These are phyloP conservation scores for Chlamydomonas sp. DNA, from an alignment of 139 green algal genomes.

Conservation along the genomic window DNA sequence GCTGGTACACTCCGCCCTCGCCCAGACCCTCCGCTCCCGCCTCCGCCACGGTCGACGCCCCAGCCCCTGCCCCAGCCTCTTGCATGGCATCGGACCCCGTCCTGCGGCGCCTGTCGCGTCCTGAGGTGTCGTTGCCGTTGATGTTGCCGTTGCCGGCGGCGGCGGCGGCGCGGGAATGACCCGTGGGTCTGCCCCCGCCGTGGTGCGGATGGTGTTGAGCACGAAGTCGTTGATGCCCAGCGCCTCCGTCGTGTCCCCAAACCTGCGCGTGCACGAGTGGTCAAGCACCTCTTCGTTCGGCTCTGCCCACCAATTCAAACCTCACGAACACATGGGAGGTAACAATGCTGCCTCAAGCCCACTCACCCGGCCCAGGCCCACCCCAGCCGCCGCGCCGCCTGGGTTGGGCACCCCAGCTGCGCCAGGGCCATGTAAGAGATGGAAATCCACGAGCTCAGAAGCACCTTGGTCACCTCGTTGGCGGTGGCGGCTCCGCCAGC, in stretches of 20 bases:
- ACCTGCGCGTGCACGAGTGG: neutral
- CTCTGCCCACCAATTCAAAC: neutral
- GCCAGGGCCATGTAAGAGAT: slow-evolving; percentile 72
- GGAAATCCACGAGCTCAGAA: slow-evolving; percentile 65
- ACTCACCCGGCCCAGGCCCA: slow-evolving; percentile 37
- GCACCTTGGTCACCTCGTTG: slow-evolving; percentile 43
- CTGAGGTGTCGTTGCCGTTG: neutral
- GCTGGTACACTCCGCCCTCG: neutral
- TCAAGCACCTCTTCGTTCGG: neutral
- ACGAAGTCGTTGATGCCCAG: slow-evolving; percentile 50
- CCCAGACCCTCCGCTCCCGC: neutral
- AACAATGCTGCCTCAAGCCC: neutral
- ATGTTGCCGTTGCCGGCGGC: too few relatives aligned
- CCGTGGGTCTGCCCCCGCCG: slow-evolving; percentile 14
- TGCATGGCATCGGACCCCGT: neutral
- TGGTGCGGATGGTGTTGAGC: slow-evolving; percentile 31
- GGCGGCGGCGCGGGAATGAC: too few relatives aligned
- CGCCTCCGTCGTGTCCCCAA: slow-evolving; percentile 42
- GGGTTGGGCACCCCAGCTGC: slow-evolving; percentile 77
- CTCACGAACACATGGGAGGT: neutral
- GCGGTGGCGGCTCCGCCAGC: neutral
- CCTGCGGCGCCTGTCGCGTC: neutral
- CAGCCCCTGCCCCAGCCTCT: neutral
- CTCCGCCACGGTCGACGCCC: neutral
- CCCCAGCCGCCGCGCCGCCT: slow-evolving; percentile 43